Conservation (phyloP, 129 eudicot genomes). For the Saussurea involucrata region DNA sequence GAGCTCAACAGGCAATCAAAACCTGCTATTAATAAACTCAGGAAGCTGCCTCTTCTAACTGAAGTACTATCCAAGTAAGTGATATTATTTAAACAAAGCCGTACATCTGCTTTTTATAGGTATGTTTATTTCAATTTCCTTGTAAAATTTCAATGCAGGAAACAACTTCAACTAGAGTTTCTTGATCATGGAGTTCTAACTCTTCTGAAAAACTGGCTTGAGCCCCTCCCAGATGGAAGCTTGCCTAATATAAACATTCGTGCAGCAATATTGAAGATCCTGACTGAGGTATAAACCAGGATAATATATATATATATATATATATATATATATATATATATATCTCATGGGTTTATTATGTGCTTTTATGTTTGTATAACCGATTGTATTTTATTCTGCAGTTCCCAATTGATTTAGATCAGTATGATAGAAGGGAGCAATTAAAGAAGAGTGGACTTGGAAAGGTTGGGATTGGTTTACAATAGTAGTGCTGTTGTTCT, state of each 20-base stretch:
- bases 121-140: not conserved
- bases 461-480: constrained; percentile 43
- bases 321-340: not conserved
- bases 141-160: constrained; percentile 48
- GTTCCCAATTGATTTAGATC: constrained; percentile 86
- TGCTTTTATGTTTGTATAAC: constrained; percentile 14
- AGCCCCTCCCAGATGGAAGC: constrained; percentile 99
- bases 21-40: constrained; percentile 94
- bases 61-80: constrained; percentile 88
- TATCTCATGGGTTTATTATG: not conserved
- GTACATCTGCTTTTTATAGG: not conserved
- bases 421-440: constrained; percentile 81
- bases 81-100: not conserved
- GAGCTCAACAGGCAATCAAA: constrained; percentile 60
- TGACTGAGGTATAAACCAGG: constrained; percentile 65
- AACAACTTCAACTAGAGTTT: constrained; percentile 90
- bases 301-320: too few relatives aligned
- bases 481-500: not conserved
- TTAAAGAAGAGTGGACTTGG: constrained; percentile 90
- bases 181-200: constrained; percentile 91
- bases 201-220: constrained; percentile 88
- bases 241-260: constrained; percentile 94
- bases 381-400: constrained; percentile 23
- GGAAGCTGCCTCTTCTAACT: constrained; percentile 78
- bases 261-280: constrained; percentile 76